Evolutionary conservation across 163 green algal species (phyloP).

Genomic region (Trebouxiophyceae sp.): DNA sequence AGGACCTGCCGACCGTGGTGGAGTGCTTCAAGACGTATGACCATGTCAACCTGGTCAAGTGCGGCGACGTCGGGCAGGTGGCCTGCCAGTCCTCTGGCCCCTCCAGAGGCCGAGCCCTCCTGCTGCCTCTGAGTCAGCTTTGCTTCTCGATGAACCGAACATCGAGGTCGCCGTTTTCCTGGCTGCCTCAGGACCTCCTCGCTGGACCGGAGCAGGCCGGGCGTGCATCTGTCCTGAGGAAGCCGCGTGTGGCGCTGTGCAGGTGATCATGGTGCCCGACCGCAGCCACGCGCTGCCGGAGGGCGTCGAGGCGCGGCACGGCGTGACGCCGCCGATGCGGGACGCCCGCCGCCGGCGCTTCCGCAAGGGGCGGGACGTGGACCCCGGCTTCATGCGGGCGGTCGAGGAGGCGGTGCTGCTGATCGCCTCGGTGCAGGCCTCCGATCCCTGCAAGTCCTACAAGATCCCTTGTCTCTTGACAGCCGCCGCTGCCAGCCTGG

Average conservation of each 20-base stretch:
- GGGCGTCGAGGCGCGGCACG: slow-evolving; percentile 41
- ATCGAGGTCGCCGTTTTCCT: too few relatives aligned
- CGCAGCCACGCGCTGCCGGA: slow-evolving; percentile 1
- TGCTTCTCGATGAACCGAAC: too few relatives aligned
- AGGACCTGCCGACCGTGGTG: slow-evolving; percentile 70
- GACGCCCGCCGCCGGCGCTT: slow-evolving; percentile 55
- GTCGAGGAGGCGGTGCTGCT: slow-evolving; percentile 56
- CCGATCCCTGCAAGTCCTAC: too few relatives aligned
- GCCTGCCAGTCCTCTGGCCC: too few relatives aligned
- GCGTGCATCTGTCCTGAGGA: background rate
- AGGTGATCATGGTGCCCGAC: slow-evolving; percentile 20
- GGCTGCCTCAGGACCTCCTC: too few relatives aligned
- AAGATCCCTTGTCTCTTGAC: too few relatives aligned
- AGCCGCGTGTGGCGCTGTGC: slow-evolving; percentile 4
- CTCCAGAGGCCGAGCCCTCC: too few relatives aligned
- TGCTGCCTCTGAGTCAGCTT: too few relatives aligned
- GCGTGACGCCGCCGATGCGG: slow-evolving; percentile 68
- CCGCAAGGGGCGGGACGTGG: slow-evolving; percentile 26
- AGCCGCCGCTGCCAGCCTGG: background rate
- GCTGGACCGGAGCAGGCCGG: too few relatives aligned
- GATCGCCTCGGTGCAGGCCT: slow-evolving; percentile 47
- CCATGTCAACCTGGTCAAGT: slow-evolving; percentile 87
- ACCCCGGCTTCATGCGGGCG: slow-evolving; percentile 24
- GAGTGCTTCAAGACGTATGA: slow-evolving; percentile 91
- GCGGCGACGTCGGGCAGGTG: slow-evolving; percentile 77